These are phyloP conservation scores for Syncephalastrum sp. DNA, from an alignment of 371 early-diverging fungal species.

Conservation along the genomic window DNA sequence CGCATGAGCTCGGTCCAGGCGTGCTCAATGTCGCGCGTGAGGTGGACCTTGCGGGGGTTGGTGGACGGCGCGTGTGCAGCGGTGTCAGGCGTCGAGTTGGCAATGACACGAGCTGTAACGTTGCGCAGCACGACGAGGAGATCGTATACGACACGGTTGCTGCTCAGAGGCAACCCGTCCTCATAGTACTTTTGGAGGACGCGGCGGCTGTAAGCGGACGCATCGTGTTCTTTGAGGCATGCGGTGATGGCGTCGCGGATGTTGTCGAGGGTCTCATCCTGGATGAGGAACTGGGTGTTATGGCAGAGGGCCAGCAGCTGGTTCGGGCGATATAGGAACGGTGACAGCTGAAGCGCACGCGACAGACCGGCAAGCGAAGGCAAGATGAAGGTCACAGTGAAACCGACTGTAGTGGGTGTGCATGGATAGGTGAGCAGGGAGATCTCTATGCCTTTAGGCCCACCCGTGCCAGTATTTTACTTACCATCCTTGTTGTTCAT, in stretches of 20 bases:
- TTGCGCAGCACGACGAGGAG: constrained; percentile 56
- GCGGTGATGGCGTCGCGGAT: constrained; percentile 54
- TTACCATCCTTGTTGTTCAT: constrained; percentile 14
- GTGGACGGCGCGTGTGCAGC: constrained; percentile 2
- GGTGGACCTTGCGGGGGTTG: constrained; percentile 15
- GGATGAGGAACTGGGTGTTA: constrained; percentile 53
- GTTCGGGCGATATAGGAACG: constrained; percentile 48
- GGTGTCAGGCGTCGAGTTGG: constrained; percentile 16
- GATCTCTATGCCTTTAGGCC: too few relatives aligned
- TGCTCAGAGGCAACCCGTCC: constrained; percentile 45
- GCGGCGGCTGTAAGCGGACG: constrained; percentile 44
- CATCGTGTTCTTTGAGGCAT: constrained; percentile 39
- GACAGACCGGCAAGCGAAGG: constrained; percentile 68
- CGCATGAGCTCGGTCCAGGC: constrained; percentile 47
- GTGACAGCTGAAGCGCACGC: constrained; percentile 60
- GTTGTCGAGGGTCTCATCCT: constrained; percentile 50
- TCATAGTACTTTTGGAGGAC: constrained; percentile 51
- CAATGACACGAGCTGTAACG: constrained; percentile 47
- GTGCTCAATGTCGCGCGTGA: constrained; percentile 36
- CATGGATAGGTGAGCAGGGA: background rate
- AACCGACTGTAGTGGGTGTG: constrained; percentile 33
- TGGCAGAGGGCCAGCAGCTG: constrained; percentile 49
- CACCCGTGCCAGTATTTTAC: background rate
- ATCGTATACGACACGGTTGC: constrained; percentile 53
- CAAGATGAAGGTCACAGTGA: constrained; percentile 59